Evolutionary conservation across 73 alveolate species (phyloP).

Genomic region (Paramecium sonneborni): DNA sequence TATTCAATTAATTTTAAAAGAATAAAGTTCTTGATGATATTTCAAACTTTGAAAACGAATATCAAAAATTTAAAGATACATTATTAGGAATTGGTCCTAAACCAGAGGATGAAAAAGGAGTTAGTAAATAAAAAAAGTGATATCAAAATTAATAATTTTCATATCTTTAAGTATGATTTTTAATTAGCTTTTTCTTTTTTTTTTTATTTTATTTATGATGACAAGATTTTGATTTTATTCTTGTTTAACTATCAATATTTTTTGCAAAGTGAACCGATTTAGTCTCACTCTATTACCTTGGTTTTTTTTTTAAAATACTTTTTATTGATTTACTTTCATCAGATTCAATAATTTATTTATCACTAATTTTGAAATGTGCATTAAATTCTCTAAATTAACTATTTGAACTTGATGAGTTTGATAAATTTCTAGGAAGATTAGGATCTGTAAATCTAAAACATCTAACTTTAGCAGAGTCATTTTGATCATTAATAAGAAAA

Average conservation of each 20-base stretch:
- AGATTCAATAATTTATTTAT: neutral
- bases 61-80: neutral
- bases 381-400: neutral
- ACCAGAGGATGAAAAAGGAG: neutral
- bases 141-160: neutral
- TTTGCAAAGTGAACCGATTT: constrained; percentile 5
- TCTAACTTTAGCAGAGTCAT: neutral
- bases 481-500: neutral
- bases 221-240: neutral
- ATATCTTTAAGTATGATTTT: neutral
- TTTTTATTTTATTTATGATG: neutral
- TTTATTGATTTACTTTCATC: constrained; percentile 3
- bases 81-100: neutral
- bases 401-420: constrained; percentile 26
- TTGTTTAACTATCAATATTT: neutral
- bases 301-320: neutral
- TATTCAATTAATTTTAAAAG: neutral
- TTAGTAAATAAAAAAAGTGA: neutral
- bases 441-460: neutral
- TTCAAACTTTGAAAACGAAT: neutral
- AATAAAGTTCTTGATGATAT: neutral
- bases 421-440: neutral
- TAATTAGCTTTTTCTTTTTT: neutral
- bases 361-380: neutral
- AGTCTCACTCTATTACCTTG: neutral